A percentile compares a stretch with the other conserved stretches of the same genome.
Evolutionary conservation across 192 early-diverging fungal genomes (phyloP).

Genomic region (Coemansia sp.): DNA sequence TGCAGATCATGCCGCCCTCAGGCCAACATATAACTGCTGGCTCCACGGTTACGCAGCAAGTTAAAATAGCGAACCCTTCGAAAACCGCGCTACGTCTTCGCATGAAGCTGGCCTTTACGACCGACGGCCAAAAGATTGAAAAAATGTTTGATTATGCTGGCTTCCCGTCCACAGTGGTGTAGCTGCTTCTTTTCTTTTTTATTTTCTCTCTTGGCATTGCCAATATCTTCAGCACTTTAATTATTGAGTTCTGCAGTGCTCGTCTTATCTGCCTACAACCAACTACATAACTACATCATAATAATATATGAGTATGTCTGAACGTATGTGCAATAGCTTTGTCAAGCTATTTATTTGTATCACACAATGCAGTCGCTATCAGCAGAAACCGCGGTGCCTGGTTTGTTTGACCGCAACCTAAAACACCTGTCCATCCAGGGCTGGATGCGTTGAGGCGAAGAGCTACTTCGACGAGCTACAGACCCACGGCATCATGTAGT

Average conservation of each 20-base stretch:
- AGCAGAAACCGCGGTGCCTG: no score
- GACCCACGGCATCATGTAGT: no score
- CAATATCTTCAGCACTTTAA: neutral
- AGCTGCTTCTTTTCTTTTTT: slow-evolving; percentile 1
- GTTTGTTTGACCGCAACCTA: no score
- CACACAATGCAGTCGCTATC: no score
- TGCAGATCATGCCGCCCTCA: slow-evolving; percentile 83
- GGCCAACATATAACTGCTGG: slow-evolving; percentile 65
- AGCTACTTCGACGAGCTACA: no score
- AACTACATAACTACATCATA: no score
- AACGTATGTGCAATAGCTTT: no score
- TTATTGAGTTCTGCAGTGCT: neutral
- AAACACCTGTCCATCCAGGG: no score
- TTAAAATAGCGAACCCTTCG: slow-evolving; percentile 87
- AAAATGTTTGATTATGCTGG: slow-evolving; percentile 47
- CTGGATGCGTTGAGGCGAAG: no score
- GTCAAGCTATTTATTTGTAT: no score
- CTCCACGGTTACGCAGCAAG: slow-evolving; percentile 69
- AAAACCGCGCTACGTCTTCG: slow-evolving; percentile 58
- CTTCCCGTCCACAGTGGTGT: slow-evolving; percentile 38
- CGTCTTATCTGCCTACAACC: no score
- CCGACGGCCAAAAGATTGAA: slow-evolving; percentile 28
- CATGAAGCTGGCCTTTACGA: slow-evolving; percentile 49
- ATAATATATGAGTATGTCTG: no score
- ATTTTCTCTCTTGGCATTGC: neutral